These are phyloP conservation scores for Phlebopus sp. DNA, from an alignment of 1,284 basidiomycete species.

Conservation along the genomic window DNA sequence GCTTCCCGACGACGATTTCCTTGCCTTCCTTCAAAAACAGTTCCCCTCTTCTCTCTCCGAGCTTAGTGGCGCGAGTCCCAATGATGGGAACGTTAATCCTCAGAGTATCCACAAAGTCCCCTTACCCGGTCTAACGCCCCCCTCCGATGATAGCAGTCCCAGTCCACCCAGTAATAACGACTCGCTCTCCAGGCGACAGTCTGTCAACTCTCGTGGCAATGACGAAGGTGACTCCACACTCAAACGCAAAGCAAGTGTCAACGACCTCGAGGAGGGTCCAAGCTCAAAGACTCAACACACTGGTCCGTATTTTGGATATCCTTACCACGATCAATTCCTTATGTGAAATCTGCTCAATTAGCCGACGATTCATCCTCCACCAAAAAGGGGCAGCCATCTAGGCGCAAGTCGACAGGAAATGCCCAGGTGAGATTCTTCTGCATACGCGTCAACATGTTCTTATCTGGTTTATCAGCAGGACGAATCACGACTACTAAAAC, in stretches of 20 bases:
- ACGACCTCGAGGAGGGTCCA: slow-evolving; percentile 57
- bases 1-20: slow-evolving; percentile 72
- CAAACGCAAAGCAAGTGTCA: slow-evolving; percentile 74
- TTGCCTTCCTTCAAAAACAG: slow-evolving; percentile 73
- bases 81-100: slow-evolving; percentile 50
- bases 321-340: slow-evolving; percentile 5
- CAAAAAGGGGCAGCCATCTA: slow-evolving; percentile 30
- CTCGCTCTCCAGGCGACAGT: slow-evolving; percentile 25
- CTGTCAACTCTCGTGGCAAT: slow-evolving; percentile 33
- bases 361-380: slow-evolving; percentile 21
- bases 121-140: slow-evolving; percentile 44
- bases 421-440: slow-evolving; percentile 34
- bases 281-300: slow-evolving; percentile 65
- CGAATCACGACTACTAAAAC: slow-evolving; percentile 69
- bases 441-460: slow-evolving; percentile 2
- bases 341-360: slow-evolving; percentile 1
- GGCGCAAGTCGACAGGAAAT: slow-evolving; percentile 45
- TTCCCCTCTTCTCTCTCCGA: slow-evolving; percentile 41
- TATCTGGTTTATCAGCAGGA: slow-evolving; percentile 42
- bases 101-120: slow-evolving; percentile 48
- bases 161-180: slow-evolving; percentile 58
- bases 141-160: slow-evolving; percentile 70
- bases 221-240: slow-evolving; percentile 45
- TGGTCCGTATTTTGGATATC: slow-evolving; percentile 37
- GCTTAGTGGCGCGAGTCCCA: slow-evolving; percentile 23